Percentiles rank a stretch among this genome's conserved stretches.
These are phyloP conservation scores for Phytophthora agathidicida DNA, from an alignment of 352 stramenopile genomes.

Conservation along the genomic window DNA sequence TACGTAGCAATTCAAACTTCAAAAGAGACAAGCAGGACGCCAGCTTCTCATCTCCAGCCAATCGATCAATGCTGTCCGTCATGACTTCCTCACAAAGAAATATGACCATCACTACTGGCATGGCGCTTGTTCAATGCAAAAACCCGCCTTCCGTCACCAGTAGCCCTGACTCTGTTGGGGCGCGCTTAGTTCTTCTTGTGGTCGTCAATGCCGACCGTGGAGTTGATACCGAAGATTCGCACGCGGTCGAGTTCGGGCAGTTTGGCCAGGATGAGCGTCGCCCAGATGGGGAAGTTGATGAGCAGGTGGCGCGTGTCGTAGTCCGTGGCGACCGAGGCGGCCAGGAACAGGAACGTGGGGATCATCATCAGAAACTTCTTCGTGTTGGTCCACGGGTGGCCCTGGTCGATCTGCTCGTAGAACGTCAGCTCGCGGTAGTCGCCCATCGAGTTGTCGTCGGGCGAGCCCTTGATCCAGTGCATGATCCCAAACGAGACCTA, in stretches of 20 bases:
- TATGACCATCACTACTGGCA: conserved; percentile 3
- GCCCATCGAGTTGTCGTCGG: conserved; percentile 92
- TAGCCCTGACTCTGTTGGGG: conserved; percentile 8
- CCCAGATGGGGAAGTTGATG: conserved; percentile 94
- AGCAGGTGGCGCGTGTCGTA: conserved; percentile 88
- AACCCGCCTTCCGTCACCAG: background rate
- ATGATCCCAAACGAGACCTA: conserved; percentile 93
- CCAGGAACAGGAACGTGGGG: conserved; percentile 91
- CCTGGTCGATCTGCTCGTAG: conserved; percentile 96
- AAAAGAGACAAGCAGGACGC: conserved; percentile 20
- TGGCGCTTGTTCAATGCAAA: conserved; percentile 6
- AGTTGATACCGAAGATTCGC: conserved; percentile 96
- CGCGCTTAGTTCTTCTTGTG: conserved; percentile 59
- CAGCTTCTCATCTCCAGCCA: conserved; percentile 18
- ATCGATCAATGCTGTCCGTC: conserved; percentile 22
- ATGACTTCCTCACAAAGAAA: conserved; percentile 30
- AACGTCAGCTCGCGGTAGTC: conserved; percentile 95
- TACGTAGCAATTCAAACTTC: conserved; percentile 30
- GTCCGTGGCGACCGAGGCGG: conserved; percentile 86
- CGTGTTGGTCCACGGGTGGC: conserved; percentile 89
- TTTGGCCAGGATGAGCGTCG: conserved; percentile 92
- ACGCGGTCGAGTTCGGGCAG: conserved; percentile 94
- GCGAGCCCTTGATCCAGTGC: conserved; percentile 96
- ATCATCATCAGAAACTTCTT: conserved; percentile 96
- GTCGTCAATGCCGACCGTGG: conserved; percentile 95